Percentiles rank a stretch among this genome's conserved stretches.
phyloP scores from a whole-genome alignment of 2,329 filamentous ascomycete genomes.

The Fusarium coffeatum region DNA sequence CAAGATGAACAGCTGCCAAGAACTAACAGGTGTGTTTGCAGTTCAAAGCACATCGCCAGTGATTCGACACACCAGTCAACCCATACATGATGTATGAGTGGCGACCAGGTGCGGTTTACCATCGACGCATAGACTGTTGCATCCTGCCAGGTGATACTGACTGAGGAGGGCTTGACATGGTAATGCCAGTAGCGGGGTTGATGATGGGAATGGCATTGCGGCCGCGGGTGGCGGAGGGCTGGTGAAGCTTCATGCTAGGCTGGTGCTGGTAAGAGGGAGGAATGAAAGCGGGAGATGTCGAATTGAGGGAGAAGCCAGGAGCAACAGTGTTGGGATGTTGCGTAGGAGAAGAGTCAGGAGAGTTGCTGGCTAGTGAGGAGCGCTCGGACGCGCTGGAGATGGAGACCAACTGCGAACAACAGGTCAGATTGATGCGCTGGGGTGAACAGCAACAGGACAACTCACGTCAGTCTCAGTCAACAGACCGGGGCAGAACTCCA shows the following conservation, averaged over 20 bases:
- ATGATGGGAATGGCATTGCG: conserved; percentile 98
- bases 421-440: conserved; percentile 49
- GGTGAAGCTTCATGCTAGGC: conserved; percentile 82
- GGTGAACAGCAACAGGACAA: conserved; percentile 46
- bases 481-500: conserved; percentile 93
- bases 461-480: conserved; percentile 94
- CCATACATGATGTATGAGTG: conserved; percentile 50
- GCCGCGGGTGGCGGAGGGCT: conserved; percentile 87
- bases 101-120: conserved; percentile 56
- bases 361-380: conserved; percentile 93
- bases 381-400: conserved; percentile 95
- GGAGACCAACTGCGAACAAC: conserved; percentile 77
- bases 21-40: conserved; percentile 55
- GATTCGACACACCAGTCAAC: conserved; percentile 52
- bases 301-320: conserved; percentile 80
- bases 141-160: conserved; percentile 73
- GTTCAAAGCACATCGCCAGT: conserved; percentile 51
- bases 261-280: conserved; percentile 75
- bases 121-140: conserved; percentile 67
- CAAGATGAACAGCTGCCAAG: conserved; percentile 61
- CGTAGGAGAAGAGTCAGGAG: conserved; percentile 89
- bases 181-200: conserved; percentile 90
- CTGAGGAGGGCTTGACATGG: conserved; percentile 87
- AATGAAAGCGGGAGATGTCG: conserved; percentile 73
- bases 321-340: conserved; percentile 86